phyloP scores from a whole-genome alignment of 2,329 filamentous ascomycete genomes.

The Capronia epimyces region DNA sequence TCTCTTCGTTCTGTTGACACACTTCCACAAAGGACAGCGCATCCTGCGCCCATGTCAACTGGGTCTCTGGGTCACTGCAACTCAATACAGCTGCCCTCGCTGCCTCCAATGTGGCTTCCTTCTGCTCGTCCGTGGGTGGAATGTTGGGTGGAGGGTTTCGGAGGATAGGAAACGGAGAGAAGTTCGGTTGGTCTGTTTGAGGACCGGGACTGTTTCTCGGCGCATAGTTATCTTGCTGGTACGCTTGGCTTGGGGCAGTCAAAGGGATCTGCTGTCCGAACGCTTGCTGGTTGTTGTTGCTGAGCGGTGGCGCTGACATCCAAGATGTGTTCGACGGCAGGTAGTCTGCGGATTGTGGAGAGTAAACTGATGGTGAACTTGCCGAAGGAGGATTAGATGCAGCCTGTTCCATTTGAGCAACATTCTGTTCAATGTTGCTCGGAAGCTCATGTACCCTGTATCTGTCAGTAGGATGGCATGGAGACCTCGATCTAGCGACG shows the following conservation, averaged over 20 bases:
- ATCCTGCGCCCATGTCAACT: conserved; percentile 94
- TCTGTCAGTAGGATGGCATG: conserved; percentile 65
- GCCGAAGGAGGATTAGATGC: conserved; percentile 20
- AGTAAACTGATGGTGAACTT: conserved; percentile 21
- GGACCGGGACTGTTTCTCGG: conserved; percentile 49
- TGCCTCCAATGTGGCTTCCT: conserved; percentile 81
- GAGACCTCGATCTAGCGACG: conserved; percentile 37
- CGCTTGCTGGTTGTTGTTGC: conserved; percentile 36
- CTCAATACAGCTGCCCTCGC: conserved; percentile 78
- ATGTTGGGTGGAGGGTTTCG: conserved; percentile 75
- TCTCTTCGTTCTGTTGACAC: conserved; percentile 67
- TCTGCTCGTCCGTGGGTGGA: conserved; percentile 87
- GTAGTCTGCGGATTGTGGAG: conserved; percentile 20
- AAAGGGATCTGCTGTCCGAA: conserved; percentile 21
- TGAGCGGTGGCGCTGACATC: conserved; percentile 5
- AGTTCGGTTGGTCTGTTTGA: conserved; percentile 60
- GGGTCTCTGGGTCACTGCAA: conserved; percentile 92
- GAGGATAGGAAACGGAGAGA: conserved; percentile 87
- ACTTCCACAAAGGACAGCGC: conserved; percentile 84
- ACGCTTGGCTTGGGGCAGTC: conserved; percentile 11
- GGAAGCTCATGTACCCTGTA: conserved; percentile 62
- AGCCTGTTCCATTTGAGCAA: conserved; percentile 76
- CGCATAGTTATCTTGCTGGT: conserved; percentile 40
- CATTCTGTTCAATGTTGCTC: conserved; percentile 91
- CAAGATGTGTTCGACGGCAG: conserved; percentile 6